phyloP scores from a whole-genome alignment of 2,329 filamentous ascomycete genomes.

The Aureobasidium pullulans region DNA sequence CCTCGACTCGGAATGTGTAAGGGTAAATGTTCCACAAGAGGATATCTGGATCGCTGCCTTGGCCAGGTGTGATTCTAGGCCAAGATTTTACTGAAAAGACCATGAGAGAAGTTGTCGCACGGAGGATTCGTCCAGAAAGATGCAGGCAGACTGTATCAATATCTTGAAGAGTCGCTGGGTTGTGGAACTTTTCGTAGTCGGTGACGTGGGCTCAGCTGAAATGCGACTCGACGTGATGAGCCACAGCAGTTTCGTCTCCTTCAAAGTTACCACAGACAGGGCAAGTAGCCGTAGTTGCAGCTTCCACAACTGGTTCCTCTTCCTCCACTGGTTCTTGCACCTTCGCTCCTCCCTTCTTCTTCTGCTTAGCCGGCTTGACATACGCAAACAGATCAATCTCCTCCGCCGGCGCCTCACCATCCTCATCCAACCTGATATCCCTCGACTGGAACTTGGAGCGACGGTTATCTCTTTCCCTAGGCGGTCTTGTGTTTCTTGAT shows the following conservation, averaged over 20 bases:
- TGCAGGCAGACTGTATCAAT: too few relatives aligned
- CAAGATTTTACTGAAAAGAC: too few relatives aligned
- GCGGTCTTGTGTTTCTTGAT: background rate
- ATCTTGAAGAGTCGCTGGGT: too few relatives aligned
- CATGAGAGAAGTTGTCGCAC: too few relatives aligned
- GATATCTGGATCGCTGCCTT: too few relatives aligned
- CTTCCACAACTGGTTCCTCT: conserved; percentile 9
- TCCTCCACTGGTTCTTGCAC: conserved; percentile 16
- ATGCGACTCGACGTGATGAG: conserved; percentile 57
- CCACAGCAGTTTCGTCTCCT: conserved; percentile 61
- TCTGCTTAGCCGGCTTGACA: conserved; percentile 34
- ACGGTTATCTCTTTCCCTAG: background rate
- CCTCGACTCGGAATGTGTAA: too few relatives aligned
- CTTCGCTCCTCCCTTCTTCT: conserved; percentile 22
- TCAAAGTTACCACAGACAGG: conserved; percentile 61
- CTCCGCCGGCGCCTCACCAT: conserved; percentile 28
- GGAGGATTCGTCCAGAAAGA: too few relatives aligned
- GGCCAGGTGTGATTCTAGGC: too few relatives aligned
- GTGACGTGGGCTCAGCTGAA: conserved; percentile 31
- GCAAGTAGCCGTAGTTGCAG: conserved; percentile 37
- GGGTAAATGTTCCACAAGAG: too few relatives aligned
- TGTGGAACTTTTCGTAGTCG: too few relatives aligned
- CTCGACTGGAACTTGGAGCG: conserved; percentile 15
- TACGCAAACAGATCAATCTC: conserved; percentile 47
- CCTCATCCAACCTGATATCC: conserved; percentile 19